These are phyloP conservation scores for Fusarium kyushuense DNA, from an alignment of 2,329 filamentous ascomycete species.

Conservation along the genomic window DNA sequence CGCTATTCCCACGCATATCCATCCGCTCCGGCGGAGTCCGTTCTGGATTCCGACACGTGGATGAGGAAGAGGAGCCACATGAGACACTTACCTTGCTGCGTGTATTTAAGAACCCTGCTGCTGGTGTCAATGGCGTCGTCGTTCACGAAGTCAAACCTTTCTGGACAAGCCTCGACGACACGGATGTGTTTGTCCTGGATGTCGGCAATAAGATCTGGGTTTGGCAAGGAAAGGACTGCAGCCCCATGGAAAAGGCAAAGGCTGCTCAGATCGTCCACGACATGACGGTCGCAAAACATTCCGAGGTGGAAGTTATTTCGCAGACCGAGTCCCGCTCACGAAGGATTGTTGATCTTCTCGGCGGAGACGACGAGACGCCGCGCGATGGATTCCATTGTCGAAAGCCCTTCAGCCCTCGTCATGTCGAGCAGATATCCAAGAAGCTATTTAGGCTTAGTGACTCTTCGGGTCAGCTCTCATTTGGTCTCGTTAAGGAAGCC, in stretches of 20 bases:
- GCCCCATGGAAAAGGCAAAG: conserved; percentile 77
- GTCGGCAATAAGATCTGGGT: conserved; percentile 74
- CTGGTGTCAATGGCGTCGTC: conserved; percentile 62
- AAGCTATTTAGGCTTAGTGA: conserved; percentile 74
- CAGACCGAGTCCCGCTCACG: conserved; percentile 69
- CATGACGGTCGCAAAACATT: conserved; percentile 71
- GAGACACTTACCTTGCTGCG: conserved; percentile 67
- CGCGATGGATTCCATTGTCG: conserved; percentile 56
- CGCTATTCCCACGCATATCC: conserved; percentile 70
- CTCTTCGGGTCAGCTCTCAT: conserved; percentile 66
- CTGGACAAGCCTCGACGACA: conserved; percentile 72
- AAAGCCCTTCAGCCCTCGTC: conserved; percentile 54
- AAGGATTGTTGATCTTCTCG: conserved; percentile 68
- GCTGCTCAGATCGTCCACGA: conserved; percentile 75
- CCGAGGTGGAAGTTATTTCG: conserved; percentile 73
- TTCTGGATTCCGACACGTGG: conserved; percentile 74
- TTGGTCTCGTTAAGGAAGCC: conserved; percentile 70
- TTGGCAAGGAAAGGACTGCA: conserved; percentile 75
- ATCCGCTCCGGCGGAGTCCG: conserved; percentile 71
- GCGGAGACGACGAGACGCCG: conserved; percentile 58
- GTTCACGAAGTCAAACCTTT: conserved; percentile 73
- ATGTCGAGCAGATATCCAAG: conserved; percentile 43
- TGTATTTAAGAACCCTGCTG: conserved; percentile 70
- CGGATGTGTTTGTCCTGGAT: conserved; percentile 75
- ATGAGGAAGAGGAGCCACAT: conserved; percentile 56